Base-by-base conservation (phyloP, 2,329 filamentous ascomycete species). In the Colletotrichum cuscutae region DNA sequence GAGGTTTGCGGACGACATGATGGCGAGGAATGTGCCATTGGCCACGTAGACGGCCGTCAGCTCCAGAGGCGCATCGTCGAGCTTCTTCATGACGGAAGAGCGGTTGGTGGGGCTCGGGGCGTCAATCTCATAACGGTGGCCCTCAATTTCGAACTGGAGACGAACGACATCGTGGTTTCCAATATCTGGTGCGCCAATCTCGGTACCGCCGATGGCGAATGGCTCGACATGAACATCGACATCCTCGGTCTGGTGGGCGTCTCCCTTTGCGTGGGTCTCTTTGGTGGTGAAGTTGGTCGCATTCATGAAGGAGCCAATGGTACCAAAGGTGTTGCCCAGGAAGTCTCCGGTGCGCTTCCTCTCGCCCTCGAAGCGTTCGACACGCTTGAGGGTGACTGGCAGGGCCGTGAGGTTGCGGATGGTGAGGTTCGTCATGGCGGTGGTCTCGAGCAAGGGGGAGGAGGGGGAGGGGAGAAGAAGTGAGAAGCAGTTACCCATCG, bases 331-430 rank as follows among this genome's bases (percentile, higher is more conserved):
- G 75, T 86, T 88, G 75, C 80, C 80, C 49, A 88, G 76, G 19
- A 86, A 81, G 74, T 88, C 81, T 69, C 81, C 81, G 35, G 81
- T 81, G 56, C 84, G 65, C 84, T 84, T 77, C 28, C 81, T 80
- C 71, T 85, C 80, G 35, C 81, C 87, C 76, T 91, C 89, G 80
- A 95, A 95, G 76, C 92, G 92, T 84, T 97, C 93, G 71, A 96
- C 86, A 72, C 80, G 87, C 81, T 91, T 92, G 77, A 98, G 88
- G 76, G 92, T 90, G 68, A 98, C 85, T n/a, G 91, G 87, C 61
- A 89, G 91, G 70, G 89, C 86, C 57, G 94, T 96, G 76, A 97
- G 85, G 82, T 98, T 98, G 78, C 95, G 94, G 78, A 98, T 90
- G 5, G 89, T 93, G 76, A 98, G 85, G 70, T 84, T 82, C 22